phyloP scores from a whole-genome alignment of 768 basidiomycete genomes.

The Leccinum incarnatum region DNA sequence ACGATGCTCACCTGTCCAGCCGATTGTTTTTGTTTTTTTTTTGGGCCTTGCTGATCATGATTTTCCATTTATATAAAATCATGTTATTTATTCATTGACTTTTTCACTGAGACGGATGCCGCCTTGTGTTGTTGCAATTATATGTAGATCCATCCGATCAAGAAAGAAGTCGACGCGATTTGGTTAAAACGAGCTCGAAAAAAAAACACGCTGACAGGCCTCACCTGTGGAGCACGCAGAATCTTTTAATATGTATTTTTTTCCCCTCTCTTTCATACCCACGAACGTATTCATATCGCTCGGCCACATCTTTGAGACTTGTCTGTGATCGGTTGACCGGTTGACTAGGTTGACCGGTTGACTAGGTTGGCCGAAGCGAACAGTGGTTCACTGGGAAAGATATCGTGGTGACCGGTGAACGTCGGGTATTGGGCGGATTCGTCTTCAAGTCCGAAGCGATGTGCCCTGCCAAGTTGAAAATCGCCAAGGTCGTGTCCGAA shows the following conservation, averaged over 20 bases:
- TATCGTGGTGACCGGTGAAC: not conserved
- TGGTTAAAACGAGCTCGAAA: constrained; percentile 30
- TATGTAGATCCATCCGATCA: not conserved
- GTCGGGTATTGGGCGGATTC: not conserved
- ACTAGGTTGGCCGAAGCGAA: not conserved
- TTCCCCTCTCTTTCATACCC: not conserved
- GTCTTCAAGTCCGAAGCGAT: not conserved
- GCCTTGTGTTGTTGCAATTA: not conserved
- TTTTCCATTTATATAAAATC: not conserved
- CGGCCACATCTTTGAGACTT: not conserved
- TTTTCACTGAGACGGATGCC: not conserved
- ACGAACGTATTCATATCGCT: not conserved
- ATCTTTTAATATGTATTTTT: not conserved
- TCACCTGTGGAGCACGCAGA: not conserved
- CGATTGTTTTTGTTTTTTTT: not conserved
- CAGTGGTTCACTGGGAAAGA: too few species aligned
- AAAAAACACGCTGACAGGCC: not conserved
- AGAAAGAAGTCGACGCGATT: constrained; percentile 16
- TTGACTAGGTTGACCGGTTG: not conserved
- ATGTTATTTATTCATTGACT: not conserved
- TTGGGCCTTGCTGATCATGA: not conserved
- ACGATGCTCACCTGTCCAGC: not conserved
- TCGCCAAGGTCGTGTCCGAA: not conserved
- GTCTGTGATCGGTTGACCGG: not conserved
- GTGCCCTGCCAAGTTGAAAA: not conserved